A percentile compares a stretch with the other conserved stretches of the same genome.
These are phyloP conservation scores for Ascochyta viciae-villosae DNA, from an alignment of 2,329 filamentous ascomycete species.

Conservation along the genomic window DNA sequence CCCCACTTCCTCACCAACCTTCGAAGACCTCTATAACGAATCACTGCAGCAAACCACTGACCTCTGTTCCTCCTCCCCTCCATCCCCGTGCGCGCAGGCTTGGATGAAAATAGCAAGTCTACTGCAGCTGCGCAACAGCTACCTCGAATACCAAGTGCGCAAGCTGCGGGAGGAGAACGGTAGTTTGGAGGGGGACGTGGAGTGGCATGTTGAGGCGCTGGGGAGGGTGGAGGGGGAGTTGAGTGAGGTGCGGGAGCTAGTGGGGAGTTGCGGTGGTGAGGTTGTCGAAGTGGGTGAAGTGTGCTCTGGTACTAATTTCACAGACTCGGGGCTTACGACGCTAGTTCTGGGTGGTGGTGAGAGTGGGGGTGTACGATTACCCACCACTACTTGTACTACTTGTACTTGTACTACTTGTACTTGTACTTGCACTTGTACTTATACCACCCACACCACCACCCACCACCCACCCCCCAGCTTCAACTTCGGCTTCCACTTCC, in stretches of 20 bases:
- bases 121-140: background rate
- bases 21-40: background rate
- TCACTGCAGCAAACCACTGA: background rate
- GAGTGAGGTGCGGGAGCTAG: background rate
- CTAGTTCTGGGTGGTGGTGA: background rate
- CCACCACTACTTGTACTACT: too few species aligned
- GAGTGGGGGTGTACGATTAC: too few species aligned
- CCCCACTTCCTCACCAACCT: background rate
- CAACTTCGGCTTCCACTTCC: background rate
- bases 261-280: too few species aligned
- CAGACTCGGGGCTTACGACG: background rate
- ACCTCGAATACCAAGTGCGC: background rate
- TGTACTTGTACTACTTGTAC: too few species aligned
- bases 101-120: background rate
- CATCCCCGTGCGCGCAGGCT: background rate
- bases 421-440: too few species aligned
- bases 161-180: background rate
- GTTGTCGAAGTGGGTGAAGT: too few species aligned
- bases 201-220: background rate
- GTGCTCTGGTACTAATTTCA: background rate
- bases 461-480: too few species aligned
- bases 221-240: background rate
- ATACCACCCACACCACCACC: too few species aligned
- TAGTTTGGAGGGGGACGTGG: background rate
- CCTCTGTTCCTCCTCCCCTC: background rate